Conservation (phyloP, 129 eudicot genomes). For the Tagetes patula region DNA sequence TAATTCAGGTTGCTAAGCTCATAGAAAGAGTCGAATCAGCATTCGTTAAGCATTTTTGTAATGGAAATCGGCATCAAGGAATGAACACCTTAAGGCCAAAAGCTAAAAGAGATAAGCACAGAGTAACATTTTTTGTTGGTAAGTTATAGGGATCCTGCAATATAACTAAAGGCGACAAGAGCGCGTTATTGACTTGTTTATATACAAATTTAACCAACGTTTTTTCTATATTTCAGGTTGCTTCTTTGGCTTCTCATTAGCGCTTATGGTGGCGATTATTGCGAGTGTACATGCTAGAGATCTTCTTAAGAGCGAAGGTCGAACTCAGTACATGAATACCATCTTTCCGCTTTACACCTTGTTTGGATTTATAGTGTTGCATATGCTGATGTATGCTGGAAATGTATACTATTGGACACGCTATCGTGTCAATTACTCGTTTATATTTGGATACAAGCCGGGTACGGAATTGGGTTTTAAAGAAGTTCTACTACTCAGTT, state of each 20-base stretch:
- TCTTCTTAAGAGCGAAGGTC: conserved; percentile 41
- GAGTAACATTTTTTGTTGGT: conserved; percentile 51
- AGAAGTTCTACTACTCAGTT: conserved; percentile 57
- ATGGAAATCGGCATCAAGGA: conserved; percentile 55
- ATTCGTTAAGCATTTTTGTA: conserved; percentile 56
- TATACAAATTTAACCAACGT: not conserved
- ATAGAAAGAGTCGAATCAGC: conserved; percentile 58
- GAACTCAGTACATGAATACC: conserved; percentile 56
- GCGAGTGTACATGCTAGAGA: conserved; percentile 38
- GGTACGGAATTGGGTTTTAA: conserved; percentile 57
- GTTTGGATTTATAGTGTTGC: conserved; percentile 50
- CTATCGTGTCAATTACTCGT: conserved; percentile 48
- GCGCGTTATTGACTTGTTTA: not conserved
- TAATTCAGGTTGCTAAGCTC: conserved; percentile 43
- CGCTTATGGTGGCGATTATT: conserved; percentile 54
- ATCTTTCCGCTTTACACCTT: conserved; percentile 70
- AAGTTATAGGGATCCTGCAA: conserved; percentile 19
- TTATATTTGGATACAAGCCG: conserved; percentile 50
- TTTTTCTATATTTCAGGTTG: conserved; percentile 45
- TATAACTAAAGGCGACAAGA: not conserved
- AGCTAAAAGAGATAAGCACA: conserved; percentile 49
- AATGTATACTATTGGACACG: conserved; percentile 45
- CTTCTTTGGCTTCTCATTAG: conserved; percentile 63
- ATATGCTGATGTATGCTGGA: conserved; percentile 44
- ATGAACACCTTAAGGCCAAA: conserved; percentile 50